A percentile compares a stretch with the other conserved stretches of the same genome.
These are phyloP conservation scores for Amylostereum areolatum DNA, from an alignment of 1,284 basidiomycete genomes.

Conservation along the genomic window DNA sequence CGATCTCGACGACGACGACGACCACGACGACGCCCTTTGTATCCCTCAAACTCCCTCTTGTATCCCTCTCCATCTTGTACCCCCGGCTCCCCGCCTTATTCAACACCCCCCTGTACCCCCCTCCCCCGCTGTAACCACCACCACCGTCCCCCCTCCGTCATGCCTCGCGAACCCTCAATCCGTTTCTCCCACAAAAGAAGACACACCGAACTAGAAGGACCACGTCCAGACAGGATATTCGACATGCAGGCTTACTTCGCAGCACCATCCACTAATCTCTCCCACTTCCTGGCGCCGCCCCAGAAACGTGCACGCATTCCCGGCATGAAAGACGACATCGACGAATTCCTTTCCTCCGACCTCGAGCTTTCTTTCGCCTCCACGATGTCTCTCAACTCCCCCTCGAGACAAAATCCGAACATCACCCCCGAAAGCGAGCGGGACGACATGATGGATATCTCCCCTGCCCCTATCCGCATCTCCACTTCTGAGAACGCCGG, in stretches of 20 bases:
- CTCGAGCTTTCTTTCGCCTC: conserved; percentile 77
- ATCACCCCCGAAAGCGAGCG: conserved; percentile 41
- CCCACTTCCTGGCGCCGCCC: conserved; percentile 45
- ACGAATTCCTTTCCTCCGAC: conserved; percentile 65
- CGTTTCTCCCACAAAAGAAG: no score
- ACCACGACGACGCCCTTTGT: not conserved
- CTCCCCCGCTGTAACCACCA: conserved; percentile 1
- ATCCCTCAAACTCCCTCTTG: not conserved
- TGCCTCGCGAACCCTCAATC: conserved; percentile 1
- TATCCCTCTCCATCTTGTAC: not conserved
- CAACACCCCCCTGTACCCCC: conserved; percentile 2
- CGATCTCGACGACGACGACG: not conserved
- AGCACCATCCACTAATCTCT: conserved; percentile 6
- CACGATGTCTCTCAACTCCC: conserved; percentile 71
- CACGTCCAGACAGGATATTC: conserved; percentile 12
- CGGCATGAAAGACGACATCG: conserved; percentile 43
- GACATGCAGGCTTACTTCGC: conserved; percentile 20
- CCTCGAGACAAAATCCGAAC: conserved; percentile 39
- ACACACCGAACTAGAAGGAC: conserved; percentile 1
- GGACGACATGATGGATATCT: conserved; percentile 67
- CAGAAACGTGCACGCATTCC: conserved; percentile 33
- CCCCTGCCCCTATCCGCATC: conserved; percentile 48
- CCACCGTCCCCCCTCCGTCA: not conserved
- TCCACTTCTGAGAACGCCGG: conserved; percentile 10
- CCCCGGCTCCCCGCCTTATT: not conserved